These are phyloP conservation scores for Metschnikowia reukaufii DNA, from an alignment of 805 yeast species.

Conservation along the genomic window DNA sequence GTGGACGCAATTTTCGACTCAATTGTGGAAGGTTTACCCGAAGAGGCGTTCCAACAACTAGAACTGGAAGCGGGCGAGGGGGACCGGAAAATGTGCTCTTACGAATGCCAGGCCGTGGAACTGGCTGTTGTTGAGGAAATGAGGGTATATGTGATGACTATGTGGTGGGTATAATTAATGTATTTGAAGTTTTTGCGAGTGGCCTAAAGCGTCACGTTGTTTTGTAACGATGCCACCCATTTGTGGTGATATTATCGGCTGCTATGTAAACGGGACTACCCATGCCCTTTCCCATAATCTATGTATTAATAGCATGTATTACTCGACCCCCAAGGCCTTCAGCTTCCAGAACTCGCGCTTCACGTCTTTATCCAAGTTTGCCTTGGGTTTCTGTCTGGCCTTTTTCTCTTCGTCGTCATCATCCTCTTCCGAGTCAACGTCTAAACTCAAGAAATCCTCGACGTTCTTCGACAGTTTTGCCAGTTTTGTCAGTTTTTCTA, in stretches of 20 bases:
- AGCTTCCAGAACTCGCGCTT: conserved; percentile 43
- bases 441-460: conserved; percentile 25
- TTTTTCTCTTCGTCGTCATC: conserved; percentile 8
- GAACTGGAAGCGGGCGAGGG: conserved; percentile 3
- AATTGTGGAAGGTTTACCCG: conserved; percentile 32
- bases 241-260: no score
- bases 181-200: no score
- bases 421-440: conserved; percentile 21
- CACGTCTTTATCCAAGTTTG: conserved; percentile 32
- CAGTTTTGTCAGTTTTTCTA: background rate
- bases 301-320: no score
- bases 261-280: no score
- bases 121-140: conserved; percentile 5
- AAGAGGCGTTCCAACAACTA: conserved; percentile 29
- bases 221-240: no score
- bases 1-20: conserved; percentile 41
- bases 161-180: no score
- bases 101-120: background rate
- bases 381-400: conserved; percentile 17
- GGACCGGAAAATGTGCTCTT: conserved; percentile 9
- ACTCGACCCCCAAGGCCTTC: conserved; percentile 39
- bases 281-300: no score
- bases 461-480: conserved; percentile 12
- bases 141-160: no score
- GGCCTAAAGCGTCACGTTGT: no score